Percentiles rank a stretch among this genome's conserved stretches.
Conservation (phyloP, 1,139 yeast species). For the Saccharomyces hybrid region DNA sequence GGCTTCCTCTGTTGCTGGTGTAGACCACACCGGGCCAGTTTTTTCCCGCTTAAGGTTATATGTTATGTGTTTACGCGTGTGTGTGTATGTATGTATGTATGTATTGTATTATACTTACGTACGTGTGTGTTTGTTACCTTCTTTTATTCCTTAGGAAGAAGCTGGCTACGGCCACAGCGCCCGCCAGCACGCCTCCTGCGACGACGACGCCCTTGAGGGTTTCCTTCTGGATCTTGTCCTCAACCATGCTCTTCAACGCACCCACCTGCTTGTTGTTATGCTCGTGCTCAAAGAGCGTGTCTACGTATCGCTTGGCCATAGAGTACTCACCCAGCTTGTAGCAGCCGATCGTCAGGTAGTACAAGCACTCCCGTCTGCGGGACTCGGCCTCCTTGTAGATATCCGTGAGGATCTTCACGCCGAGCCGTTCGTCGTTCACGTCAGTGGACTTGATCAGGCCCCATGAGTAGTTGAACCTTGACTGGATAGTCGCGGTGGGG, state of each 20-base stretch:
- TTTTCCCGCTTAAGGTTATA: background rate
- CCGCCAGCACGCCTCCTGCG: slow-evolving; percentile 76
- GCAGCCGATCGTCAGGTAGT: slow-evolving; percentile 81
- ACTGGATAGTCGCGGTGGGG: slow-evolving; percentile 71
- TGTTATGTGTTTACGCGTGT: background rate
- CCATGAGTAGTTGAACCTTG: slow-evolving; percentile 94
- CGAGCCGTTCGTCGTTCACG: slow-evolving; percentile 62
- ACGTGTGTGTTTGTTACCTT: slow-evolving; percentile 12
- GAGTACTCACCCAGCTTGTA: slow-evolving; percentile 81
- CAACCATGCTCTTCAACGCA: slow-evolving; percentile 65
- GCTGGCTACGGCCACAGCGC: slow-evolving; percentile 67
- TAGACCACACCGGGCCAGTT: background rate
- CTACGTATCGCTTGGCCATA: slow-evolving; percentile 80
- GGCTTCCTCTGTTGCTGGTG: background rate
- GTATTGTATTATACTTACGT: background rate
- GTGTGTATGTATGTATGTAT: background rate
- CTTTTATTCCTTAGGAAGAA: slow-evolving; percentile 39
- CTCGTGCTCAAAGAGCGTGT: slow-evolving; percentile 65
- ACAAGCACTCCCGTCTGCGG: slow-evolving; percentile 82
- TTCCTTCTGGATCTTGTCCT: slow-evolving; percentile 72
- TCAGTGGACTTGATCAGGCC: slow-evolving; percentile 70
- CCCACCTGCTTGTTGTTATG: slow-evolving; percentile 77
- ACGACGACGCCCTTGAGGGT: slow-evolving; percentile 84
- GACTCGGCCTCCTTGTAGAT: slow-evolving; percentile 72
- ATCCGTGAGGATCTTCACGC: slow-evolving; percentile 66